Conservation (phyloP, 371 early-diverging fungal species). For the Massospora cicadina region DNA sequence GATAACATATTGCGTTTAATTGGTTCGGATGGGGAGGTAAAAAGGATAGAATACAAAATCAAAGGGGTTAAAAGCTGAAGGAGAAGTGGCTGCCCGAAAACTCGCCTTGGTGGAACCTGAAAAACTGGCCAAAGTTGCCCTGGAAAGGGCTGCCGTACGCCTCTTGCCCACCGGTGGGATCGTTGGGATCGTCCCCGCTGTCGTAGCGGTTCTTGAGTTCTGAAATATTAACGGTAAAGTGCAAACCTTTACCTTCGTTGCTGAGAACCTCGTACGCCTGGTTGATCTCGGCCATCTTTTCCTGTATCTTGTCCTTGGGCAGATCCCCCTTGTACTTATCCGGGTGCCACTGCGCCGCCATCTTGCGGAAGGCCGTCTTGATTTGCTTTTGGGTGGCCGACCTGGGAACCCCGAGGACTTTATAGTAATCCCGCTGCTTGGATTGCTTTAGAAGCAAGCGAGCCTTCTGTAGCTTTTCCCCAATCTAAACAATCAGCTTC, state of each 20-base stretch:
- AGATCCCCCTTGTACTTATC: constrained; percentile 77
- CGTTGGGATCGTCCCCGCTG: constrained; percentile 87
- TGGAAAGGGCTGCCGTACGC: constrained; percentile 20
- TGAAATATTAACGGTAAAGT: not conserved
- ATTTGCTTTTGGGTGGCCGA: constrained; percentile 62
- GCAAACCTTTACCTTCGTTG: constrained; percentile 37
- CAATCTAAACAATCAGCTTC: constrained; percentile 23
- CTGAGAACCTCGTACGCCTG: constrained; percentile 80
- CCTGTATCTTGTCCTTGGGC: constrained; percentile 50
- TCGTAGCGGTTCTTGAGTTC: constrained; percentile 44
- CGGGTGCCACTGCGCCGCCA: constrained; percentile 77
- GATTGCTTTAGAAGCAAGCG: constrained; percentile 47
- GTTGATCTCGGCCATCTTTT: constrained; percentile 85
- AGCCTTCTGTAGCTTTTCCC: constrained; percentile 37
- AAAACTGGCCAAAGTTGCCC: constrained; percentile 12
- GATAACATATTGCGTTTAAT: too few species aligned
- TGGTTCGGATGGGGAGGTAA: not conserved
- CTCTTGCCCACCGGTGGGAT: constrained; percentile 37
- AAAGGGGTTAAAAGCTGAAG: not conserved
- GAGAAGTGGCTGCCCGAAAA: constrained; percentile 26
- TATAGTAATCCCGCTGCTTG: constrained; percentile 78
- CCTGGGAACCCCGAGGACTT: constrained; percentile 67
- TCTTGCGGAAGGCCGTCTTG: constrained; percentile 80
- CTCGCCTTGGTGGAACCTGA: constrained; percentile 6
- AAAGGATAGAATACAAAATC: not conserved